Percentiles rank a stretch among this genome's conserved stretches.
Evolutionary conservation across 345 rosid genomes (phyloP).

Genomic region (Anastatica hierochuntica): DNA sequence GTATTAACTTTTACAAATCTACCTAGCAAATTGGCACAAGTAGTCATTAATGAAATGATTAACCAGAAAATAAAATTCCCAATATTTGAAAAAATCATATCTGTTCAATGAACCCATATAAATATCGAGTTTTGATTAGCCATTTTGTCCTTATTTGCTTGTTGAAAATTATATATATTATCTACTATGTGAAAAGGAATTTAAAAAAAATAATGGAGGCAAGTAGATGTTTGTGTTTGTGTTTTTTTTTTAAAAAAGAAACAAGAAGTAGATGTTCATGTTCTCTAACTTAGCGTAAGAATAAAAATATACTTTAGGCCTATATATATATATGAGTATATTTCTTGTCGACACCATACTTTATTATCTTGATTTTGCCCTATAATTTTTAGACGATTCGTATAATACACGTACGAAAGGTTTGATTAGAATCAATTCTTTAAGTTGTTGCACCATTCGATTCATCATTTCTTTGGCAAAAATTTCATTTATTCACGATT

Average conservation of each 20-base stretch:
- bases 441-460: too few relatives aligned
- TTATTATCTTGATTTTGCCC: too few relatives aligned
- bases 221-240: conserved; percentile 21
- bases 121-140: neutral
- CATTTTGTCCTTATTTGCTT: conserved; percentile 15
- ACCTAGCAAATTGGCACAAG: conserved; percentile 3
- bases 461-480: too few relatives aligned
- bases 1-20: conserved; percentile 10
- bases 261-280: conserved; percentile 22
- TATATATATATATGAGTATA: conserved; percentile 11
- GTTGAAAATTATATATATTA: conserved; percentile 1
- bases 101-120: conserved; percentile 22
- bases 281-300: conserved; percentile 20
- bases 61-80: neutral
- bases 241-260: too few relatives aligned
- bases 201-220: conserved; percentile 2
- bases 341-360: neutral
- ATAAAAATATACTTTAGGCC: conserved; percentile 7
- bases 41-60: conserved; percentile 14
- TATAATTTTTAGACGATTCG: too few relatives aligned
- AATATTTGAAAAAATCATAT: conserved; percentile 5
- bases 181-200: conserved; percentile 5
- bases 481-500: too few relatives aligned
- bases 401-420: too few relatives aligned
- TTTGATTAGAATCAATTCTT: too few relatives aligned